phyloP scores from a whole-genome alignment of 352 stramenopile genomes.

The Pseudoperonospora humuli region DNA sequence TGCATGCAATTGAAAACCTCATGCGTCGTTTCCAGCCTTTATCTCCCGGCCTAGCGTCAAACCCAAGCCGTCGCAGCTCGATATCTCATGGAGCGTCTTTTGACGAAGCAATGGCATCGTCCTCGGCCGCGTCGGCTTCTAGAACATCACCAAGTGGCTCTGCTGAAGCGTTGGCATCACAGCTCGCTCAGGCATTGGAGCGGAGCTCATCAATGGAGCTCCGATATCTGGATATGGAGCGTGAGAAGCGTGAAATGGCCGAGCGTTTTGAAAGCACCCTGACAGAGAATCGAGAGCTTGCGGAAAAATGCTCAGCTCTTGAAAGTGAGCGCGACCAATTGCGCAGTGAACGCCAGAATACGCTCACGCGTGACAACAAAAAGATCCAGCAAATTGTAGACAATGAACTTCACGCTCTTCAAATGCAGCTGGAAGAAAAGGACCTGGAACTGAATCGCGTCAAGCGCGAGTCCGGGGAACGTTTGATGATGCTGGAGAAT shows the following conservation, averaged over 20 bases:
- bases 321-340: constrained; percentile 68
- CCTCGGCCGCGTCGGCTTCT: constrained; percentile 21
- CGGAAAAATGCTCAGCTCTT: constrained; percentile 36
- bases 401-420: constrained; percentile 66
- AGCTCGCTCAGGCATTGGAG: constrained; percentile 59
- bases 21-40: constrained; percentile 68
- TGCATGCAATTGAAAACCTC: constrained; percentile 79
- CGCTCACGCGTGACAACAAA: constrained; percentile 75
- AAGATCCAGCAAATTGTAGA: constrained; percentile 86
- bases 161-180: constrained; percentile 36
- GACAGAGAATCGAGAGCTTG: constrained; percentile 39
- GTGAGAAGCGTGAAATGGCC: constrained; percentile 65
- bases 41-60: constrained; percentile 33
- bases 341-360: constrained; percentile 59
- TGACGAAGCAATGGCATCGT: constrained; percentile 39
- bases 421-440: constrained; percentile 71
- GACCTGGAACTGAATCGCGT: constrained; percentile 61
- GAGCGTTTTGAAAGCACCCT: constrained; percentile 59
- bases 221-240: constrained; percentile 67
- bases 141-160: constrained; percentile 29
- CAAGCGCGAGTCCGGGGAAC: constrained; percentile 67
- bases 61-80: constrained; percentile 17
- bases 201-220: constrained; percentile 64
- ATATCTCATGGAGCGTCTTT: constrained; percentile 40
- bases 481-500: constrained; percentile 74